Evolutionary conservation across 2,329 filamentous ascomycete species (phyloP), one percentile per base, ranked within the genome.

Genomic region (Trichoderma sp.): DNA sequence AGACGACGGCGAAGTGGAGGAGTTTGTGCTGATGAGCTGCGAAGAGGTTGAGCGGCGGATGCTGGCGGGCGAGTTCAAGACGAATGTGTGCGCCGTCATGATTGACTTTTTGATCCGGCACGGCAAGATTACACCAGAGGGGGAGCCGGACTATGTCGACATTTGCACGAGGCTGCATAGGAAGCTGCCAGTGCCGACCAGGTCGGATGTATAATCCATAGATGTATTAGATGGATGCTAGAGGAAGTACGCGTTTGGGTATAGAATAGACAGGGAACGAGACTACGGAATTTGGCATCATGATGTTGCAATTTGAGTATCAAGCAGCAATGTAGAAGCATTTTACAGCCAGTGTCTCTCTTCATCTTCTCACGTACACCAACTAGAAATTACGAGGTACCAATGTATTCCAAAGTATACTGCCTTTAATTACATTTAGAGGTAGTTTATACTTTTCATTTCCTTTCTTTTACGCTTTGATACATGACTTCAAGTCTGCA

Each of bases 91-190:
- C 30, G 79, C 92, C 34, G 90, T 95, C 62, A 84, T 95, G 83
- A 85, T 96, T 62, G 93, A 97, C 77, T 97, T 97, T 80, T 89
- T 97, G 76, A 83, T 97, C 60, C 83, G 94, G 28, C 93, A 94
- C 80, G 92, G 92, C 0, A 84, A 93, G 64, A 78, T 97, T 72
- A 95, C 90, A 1, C 81, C 87, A 0, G 92, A 93, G 78, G 91
- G 89, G 71, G 93, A 97, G 82, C 83, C 83, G 68, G 87, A 93
- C 74, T 96, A 91, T 78, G 83, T 92, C 61, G 90, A 94, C 79
- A 92, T 97, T 73, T 81, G 81, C 57, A 79, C 78, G 68, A 79
- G 85, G 39, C 73, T 88, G 73, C 81, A 83, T 75, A 81, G 86
- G 21, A 79, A 73, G 51, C 76, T 87, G 67, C 85, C 85, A 0